phyloP scores from a whole-genome alignment of 306 rosid genomes.

The Mimosa bimucronata region DNA sequence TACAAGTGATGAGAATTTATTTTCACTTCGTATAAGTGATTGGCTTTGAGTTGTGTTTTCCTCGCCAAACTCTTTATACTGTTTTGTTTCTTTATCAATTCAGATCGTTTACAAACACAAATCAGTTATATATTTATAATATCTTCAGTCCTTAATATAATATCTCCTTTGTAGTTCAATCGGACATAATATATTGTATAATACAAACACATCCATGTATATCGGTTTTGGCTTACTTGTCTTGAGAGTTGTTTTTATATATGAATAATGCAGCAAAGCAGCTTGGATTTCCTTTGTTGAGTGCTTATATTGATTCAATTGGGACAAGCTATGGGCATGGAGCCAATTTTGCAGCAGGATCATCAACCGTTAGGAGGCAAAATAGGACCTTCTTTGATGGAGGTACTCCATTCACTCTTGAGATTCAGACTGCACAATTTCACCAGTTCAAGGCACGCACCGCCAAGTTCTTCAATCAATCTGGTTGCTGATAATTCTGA shows the following conservation, averaged over 20 bases:
- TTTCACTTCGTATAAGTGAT: too few relatives aligned
- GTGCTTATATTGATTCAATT: conserved; percentile 70
- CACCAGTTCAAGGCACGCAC: conserved; percentile 67
- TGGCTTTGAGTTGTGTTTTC: too few relatives aligned
- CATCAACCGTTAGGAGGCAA: conserved; percentile 62
- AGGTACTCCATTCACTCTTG: conserved; percentile 67
- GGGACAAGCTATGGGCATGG: conserved; percentile 75
- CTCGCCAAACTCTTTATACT: too few relatives aligned
- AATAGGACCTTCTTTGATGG: conserved; percentile 63
- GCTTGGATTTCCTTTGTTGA: conserved; percentile 57
- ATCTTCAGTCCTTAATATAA: too few relatives aligned
- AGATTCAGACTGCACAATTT: conserved; percentile 66
- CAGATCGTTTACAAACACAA: not conserved
- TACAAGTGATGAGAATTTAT: too few relatives aligned
- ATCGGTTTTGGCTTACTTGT: not conserved
- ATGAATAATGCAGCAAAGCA: conserved; percentile 53
- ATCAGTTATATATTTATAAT: not conserved
- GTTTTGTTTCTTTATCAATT: not conserved
- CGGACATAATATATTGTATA: not conserved
- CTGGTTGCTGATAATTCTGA: conserved; percentile 37
- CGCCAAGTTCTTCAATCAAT: conserved; percentile 40
- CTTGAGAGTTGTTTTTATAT: not conserved
- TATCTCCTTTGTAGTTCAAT: too few relatives aligned
- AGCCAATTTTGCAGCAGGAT: conserved; percentile 87
- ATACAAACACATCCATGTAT: not conserved